Evolutionary conservation across 2,329 filamentous ascomycete species (phyloP), one percentile per base, ranked within the genome.

Genomic region (Penicillium thymicola): DNA sequence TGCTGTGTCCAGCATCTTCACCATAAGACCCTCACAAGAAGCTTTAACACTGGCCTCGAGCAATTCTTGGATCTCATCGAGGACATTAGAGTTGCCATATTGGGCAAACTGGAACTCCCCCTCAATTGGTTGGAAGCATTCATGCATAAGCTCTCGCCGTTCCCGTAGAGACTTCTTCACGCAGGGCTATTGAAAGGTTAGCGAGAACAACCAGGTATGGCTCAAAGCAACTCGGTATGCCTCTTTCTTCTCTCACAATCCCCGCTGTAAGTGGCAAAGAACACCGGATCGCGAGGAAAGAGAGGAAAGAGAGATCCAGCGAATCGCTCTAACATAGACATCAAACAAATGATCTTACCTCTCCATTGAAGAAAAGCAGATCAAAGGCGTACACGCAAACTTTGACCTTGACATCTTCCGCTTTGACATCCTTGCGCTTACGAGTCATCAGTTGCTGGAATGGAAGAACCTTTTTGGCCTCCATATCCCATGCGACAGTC

Each of bases 361-460:
- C 88, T 54, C 92, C 94, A 66, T 99, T 96, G 57, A 97, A 81
- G 73, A 94, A 99, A 10, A 99, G 82, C 54, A 99, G 78, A 70
- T 97, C 94, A 72, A 97, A 97, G 3, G 93, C 94, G 73, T 96
- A 97, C 10, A 97, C 91, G 74, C 92, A 97, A 43, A 97, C 93
- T 72, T 96, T 94, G 76, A 97, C 88, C 72, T 95, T 97, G 59
- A 97, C 89, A 65, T 97, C 93, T 70, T 96, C 92, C 8, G 90
- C 81, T 73, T 96, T 96, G 69, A 97, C 94, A 66, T 97, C 93
- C 77, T 97, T 99, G 73, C 90, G 88, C 79, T 99, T 99, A 53
- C 94, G 85, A 14, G 94, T 97, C 94, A 97, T 97, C 43, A 99
- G 83, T 71, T 96, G 92, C 74, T 99, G 94, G 79, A 99, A 99